Evolutionary conservation across 805 yeast species (phyloP).

Genomic region (Myxozyma mucilagina): DNA sequence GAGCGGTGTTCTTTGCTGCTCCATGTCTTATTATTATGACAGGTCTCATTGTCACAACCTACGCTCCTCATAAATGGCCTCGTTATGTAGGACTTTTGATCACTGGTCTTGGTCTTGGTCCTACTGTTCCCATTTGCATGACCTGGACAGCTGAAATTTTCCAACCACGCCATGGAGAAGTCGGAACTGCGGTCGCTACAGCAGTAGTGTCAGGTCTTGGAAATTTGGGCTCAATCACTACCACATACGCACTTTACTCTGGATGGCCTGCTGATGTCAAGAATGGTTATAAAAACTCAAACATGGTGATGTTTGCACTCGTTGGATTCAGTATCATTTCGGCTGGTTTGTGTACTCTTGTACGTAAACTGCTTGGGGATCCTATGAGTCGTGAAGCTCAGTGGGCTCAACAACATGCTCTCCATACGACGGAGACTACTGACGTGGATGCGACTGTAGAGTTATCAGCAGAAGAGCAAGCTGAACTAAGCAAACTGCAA

Average conservation of each 20-base stretch:
- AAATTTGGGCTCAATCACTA: constrained; percentile 79
- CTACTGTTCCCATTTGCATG: constrained; percentile 80
- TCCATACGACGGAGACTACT: not conserved
- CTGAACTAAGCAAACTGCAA: not conserved
- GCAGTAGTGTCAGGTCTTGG: constrained; percentile 87
- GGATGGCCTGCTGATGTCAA: constrained; percentile 83
- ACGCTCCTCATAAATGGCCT: constrained; percentile 71
- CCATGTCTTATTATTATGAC: constrained; percentile 67
- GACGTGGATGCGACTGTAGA: not conserved
- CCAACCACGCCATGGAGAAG: constrained; percentile 66
- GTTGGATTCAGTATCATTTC: constrained; percentile 70
- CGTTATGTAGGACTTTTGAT: constrained; percentile 77
- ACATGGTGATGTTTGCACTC: constrained; percentile 81
- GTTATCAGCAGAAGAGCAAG: constrained; percentile 1
- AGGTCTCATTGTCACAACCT: constrained; percentile 76
- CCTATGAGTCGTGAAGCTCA: constrained; percentile 28
- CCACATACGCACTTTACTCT: constrained; percentile 79
- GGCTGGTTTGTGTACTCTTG: constrained; percentile 41
- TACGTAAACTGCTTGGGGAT: constrained; percentile 44
- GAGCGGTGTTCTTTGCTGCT: constrained; percentile 63
- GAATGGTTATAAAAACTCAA: constrained; percentile 64
- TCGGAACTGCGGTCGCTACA: constrained; percentile 79
- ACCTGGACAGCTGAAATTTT: constrained; percentile 37
- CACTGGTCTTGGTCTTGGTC: constrained; percentile 86
- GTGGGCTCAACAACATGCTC: constrained; percentile 21